phyloP scores from a whole-genome alignment of 257 asterid species.

The Solanum bukasovii region DNA sequence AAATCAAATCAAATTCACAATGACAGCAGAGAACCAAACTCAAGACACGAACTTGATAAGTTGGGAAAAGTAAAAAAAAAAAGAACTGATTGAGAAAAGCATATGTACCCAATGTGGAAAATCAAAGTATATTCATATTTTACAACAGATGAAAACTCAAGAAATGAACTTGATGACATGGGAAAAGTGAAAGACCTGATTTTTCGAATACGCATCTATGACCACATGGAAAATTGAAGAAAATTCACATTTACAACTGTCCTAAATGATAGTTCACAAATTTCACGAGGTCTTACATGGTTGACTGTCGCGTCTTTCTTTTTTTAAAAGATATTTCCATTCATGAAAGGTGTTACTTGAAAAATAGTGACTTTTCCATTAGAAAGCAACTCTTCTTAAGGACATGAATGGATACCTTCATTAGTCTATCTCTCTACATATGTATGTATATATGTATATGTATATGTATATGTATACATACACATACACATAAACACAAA shows the following conservation, averaged over 20 bases:
- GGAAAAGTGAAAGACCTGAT: background rate
- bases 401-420: background rate
- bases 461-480: too few species aligned
- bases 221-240: background rate
- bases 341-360: background rate
- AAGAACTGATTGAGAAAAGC: background rate
- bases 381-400: background rate
- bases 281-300: background rate
- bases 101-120: background rate
- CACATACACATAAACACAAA: background rate
- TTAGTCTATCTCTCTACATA: background rate
- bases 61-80: background rate
- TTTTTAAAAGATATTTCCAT: background rate
- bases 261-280: background rate
- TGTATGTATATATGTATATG: background rate
- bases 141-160: background rate
- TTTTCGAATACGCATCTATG: background rate
- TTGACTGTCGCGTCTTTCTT: background rate
- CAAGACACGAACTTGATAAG: background rate
- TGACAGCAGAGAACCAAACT: background rate
- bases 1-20: background rate
- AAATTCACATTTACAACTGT: background rate
- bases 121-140: background rate
- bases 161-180: background rate
- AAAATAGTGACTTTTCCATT: background rate